phyloP scores from a whole-genome alignment of 306 rosid genomes.

The Ceratonia siliqua region DNA sequence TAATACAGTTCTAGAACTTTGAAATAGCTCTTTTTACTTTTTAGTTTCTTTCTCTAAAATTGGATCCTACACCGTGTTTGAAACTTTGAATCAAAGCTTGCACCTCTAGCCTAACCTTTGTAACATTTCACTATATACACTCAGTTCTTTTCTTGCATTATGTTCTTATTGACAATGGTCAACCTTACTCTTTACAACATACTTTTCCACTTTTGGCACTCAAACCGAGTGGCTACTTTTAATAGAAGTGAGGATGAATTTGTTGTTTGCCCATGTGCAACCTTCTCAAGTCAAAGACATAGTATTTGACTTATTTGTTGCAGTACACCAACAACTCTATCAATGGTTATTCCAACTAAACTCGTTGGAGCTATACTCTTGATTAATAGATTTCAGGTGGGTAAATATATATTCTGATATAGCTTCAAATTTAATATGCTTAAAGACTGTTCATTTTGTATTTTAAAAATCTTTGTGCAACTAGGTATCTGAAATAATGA shows the following conservation, averaged over 20 bases:
- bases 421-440: not conserved
- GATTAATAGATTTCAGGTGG: conserved; percentile 86
- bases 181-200: too few relatives aligned
- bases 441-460: not conserved
- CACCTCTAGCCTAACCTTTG: not conserved
- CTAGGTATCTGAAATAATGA: conserved; percentile 11
- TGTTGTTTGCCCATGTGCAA: conserved; percentile 9
- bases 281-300: not conserved
- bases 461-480: conserved; percentile 19
- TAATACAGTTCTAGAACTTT: not conserved
- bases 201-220: not conserved
- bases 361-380: conserved; percentile 91
- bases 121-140: not conserved
- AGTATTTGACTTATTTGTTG: conserved; percentile 30
- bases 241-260: not conserved
- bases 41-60: not conserved
- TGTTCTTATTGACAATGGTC: not conserved
- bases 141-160: not conserved
- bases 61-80: too few relatives aligned
- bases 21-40: not conserved
- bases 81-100: not conserved
- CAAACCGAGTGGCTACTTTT: conserved; percentile 1
- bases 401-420: conserved; percentile 9
- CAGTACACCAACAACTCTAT: conserved; percentile 76
- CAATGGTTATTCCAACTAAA: conserved; percentile 80